These are phyloP conservation scores for Arthrobotrys pseudoclavata DNA, from an alignment of 2,329 filamentous ascomycete genomes.

Conservation along the genomic window DNA sequence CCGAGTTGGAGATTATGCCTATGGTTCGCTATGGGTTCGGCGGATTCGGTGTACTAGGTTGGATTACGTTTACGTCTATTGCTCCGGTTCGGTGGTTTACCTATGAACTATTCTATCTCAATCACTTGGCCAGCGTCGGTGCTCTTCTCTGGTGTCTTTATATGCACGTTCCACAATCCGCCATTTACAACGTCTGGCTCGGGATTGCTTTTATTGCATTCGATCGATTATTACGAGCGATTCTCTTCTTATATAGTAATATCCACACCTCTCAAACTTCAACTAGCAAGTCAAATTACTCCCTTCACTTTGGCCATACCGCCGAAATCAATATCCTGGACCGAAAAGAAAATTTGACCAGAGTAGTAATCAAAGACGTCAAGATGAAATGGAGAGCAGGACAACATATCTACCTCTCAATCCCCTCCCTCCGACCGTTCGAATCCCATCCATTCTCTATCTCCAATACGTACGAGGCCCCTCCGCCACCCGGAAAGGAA, in stretches of 20 bases:
- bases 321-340: slow-evolving; percentile 55
- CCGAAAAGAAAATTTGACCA: slow-evolving; percentile 47
- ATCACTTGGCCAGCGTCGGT: slow-evolving; percentile 75
- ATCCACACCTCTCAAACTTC: slow-evolving; percentile 10
- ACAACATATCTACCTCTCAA: slow-evolving; percentile 93
- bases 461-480: slow-evolving; percentile 71
- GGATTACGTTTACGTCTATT: slow-evolving; percentile 76
- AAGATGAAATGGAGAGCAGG: slow-evolving; percentile 93
- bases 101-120: slow-evolving; percentile 78
- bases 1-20: slow-evolving; percentile 74
- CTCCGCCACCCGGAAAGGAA: slow-evolving; percentile 70
- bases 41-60: slow-evolving; percentile 76
- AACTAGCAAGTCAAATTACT: slow-evolving; percentile 19
- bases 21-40: slow-evolving; percentile 77
- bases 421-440: slow-evolving; percentile 90
- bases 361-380: slow-evolving; percentile 48
- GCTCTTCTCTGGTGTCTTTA: slow-evolving; percentile 76
- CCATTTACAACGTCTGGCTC: slow-evolving; percentile 76
- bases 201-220: slow-evolving; percentile 74
- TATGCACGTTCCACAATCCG: slow-evolving; percentile 73
- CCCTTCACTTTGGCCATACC: slow-evolving; percentile 47
- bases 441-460: slow-evolving; percentile 98
- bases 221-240: slow-evolving; percentile 69
- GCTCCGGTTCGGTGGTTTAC: slow-evolving; percentile 75
- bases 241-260: slow-evolving; percentile 42